Evolutionary conservation across 2,329 filamentous ascomycete genomes (phyloP).

Genomic region (Epichloe sp.): DNA sequence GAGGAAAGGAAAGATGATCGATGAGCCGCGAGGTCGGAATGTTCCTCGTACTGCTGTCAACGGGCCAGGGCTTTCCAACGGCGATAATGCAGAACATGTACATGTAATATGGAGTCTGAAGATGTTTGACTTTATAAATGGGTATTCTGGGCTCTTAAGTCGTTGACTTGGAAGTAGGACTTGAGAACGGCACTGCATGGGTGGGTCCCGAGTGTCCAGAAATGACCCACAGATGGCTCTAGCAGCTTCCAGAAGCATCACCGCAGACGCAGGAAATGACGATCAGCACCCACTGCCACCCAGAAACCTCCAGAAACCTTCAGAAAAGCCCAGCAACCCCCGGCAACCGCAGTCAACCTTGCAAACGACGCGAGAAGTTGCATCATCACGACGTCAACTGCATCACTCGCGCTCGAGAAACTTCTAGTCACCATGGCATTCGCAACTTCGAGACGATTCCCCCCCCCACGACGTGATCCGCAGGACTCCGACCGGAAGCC

Average conservation of each 20-base stretch:
- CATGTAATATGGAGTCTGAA: too few relatives aligned
- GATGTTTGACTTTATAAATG: too few relatives aligned
- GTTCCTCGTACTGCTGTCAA: too few relatives aligned
- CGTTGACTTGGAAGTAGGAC: too few relatives aligned
- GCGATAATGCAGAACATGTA: too few relatives aligned
- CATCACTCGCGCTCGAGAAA: neutral
- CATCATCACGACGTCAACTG: neutral
- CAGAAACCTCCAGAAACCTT: neutral
- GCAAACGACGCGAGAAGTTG: neutral
- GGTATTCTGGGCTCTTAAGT: too few relatives aligned
- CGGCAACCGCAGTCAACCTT: neutral
- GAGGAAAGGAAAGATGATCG: too few relatives aligned
- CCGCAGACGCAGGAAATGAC: neutral
- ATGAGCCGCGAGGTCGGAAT: too few relatives aligned
- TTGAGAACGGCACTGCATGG: too few relatives aligned
- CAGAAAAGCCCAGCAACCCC: neutral
- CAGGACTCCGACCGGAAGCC: neutral
- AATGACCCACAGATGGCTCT: neutral
- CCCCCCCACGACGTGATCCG: neutral
- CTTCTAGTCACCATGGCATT: neutral
- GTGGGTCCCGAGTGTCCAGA: neutral
- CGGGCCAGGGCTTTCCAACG: too few relatives aligned
- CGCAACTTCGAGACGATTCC: neutral
- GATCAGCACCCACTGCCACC: neutral
- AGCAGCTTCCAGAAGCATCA: conserved; percentile 1